Evolutionary conservation across 1,284 basidiomycete genomes (phyloP).

Genomic region (Cystobasidiaceae sp.): DNA sequence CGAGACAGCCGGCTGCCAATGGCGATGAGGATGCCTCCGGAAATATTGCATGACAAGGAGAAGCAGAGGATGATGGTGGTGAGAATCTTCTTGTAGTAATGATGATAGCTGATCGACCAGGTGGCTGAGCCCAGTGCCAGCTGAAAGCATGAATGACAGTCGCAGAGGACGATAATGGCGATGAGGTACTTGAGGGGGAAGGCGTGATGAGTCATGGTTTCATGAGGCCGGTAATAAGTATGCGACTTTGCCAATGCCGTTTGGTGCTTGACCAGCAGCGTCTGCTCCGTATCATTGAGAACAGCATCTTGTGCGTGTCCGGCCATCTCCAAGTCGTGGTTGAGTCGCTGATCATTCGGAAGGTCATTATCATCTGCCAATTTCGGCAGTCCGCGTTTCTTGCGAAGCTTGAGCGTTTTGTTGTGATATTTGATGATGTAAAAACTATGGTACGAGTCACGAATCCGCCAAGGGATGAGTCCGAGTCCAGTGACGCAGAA

Average conservation of each 20-base stretch:
- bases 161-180: conserved; percentile 28
- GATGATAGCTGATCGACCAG: conserved; percentile 29
- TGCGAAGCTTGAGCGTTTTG: conserved; percentile 29
- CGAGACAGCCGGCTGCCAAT: conserved; percentile 15
- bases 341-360: conserved; percentile 25
- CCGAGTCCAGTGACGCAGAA: conserved; percentile 31
- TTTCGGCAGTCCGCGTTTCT: conserved; percentile 25
- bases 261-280: conserved; percentile 30
- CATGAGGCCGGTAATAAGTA: conserved; percentile 33
- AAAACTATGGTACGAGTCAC: conserved; percentile 29
- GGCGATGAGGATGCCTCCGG: conserved; percentile 28
- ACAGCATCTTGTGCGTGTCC: conserved; percentile 31
- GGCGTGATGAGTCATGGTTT: conserved; percentile 31
- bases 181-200: conserved; percentile 29
- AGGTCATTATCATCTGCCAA: conserved; percentile 33
- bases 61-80: conserved; percentile 30
- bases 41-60: conserved; percentile 32
- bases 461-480: conserved; percentile 20
- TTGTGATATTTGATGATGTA: conserved; percentile 32
- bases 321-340: conserved; percentile 23
- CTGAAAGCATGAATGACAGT: conserved; percentile 31
- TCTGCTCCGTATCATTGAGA: conserved; percentile 27
- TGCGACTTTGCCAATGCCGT: conserved; percentile 28
- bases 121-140: conserved; percentile 19
- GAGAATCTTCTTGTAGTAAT: conserved; percentile 15